A percentile compares a stretch with the other conserved stretches of the same genome.
Conservation (phyloP, 495 filamentous ascomycete genomes). For the Hypomontagnella monticulosa region DNA sequence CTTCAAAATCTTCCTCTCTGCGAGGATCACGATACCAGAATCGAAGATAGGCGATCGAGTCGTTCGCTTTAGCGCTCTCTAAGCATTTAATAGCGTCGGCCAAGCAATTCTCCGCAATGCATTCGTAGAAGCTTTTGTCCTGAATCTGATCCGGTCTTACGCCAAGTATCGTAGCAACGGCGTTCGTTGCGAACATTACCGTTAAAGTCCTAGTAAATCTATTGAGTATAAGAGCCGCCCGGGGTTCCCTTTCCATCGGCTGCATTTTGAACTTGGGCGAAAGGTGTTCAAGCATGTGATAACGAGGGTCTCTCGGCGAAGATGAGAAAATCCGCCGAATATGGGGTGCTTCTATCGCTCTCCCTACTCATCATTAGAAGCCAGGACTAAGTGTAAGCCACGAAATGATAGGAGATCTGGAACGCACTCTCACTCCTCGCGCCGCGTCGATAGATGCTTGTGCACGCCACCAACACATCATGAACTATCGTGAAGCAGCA, state of each 20-base stretch:
- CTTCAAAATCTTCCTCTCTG: slow-evolving; percentile 47
- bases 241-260: slow-evolving; percentile 75
- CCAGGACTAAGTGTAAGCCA: slow-evolving; percentile 13
- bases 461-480: slow-evolving; percentile 86
- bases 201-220: slow-evolving; percentile 83
- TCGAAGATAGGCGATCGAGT: slow-evolving; percentile 92
- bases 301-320: slow-evolving; percentile 83
- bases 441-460: slow-evolving; percentile 77
- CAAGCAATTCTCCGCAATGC: slow-evolving; percentile 79
- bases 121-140: slow-evolving; percentile 82
- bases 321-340: slow-evolving; percentile 82
- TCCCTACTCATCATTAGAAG: slow-evolving; percentile 61
- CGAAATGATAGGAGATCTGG: slow-evolving; percentile 11
- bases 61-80: slow-evolving; percentile 89
- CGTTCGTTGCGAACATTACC: slow-evolving; percentile 87
- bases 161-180: slow-evolving; percentile 76
- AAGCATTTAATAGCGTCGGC: slow-evolving; percentile 78
- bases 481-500: slow-evolving; percentile 91
- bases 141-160: slow-evolving; percentile 70
- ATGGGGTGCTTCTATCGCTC: slow-evolving; percentile 80
- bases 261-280: slow-evolving; percentile 81
- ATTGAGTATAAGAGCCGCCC: slow-evolving; percentile 87
- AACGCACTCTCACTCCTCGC: slow-evolving; percentile 77
- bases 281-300: slow-evolving; percentile 88
- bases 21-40: slow-evolving; percentile 86